phyloP scores from a whole-genome alignment of 2,329 filamentous ascomycete species.

The Aspergillus flavus region DNA sequence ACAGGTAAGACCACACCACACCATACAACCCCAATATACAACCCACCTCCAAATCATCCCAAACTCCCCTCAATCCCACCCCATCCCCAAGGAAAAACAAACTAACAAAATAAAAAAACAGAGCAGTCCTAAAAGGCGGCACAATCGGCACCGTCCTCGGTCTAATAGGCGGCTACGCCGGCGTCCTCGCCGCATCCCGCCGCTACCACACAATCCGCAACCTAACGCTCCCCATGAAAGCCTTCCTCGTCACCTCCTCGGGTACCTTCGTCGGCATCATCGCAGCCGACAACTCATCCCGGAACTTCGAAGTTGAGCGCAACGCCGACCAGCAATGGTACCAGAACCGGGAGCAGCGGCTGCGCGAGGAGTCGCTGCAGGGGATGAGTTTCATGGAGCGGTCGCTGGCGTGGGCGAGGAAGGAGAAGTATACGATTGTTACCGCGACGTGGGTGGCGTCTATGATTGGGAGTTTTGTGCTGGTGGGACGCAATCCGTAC shows the following conservation, averaged over 20 bases:
- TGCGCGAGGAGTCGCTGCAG: constrained; percentile 55
- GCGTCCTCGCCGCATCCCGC: constrained; percentile 67
- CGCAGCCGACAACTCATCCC: constrained; percentile 74
- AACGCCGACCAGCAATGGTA: constrained; percentile 70
- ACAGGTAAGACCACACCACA: constrained; percentile 55
- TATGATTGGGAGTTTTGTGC: constrained; percentile 72
- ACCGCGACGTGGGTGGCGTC: constrained; percentile 78
- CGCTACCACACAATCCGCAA: constrained; percentile 77
- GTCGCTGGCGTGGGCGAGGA: constrained; percentile 71
- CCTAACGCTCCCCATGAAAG: constrained; percentile 85
- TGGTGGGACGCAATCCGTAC: constrained; percentile 78
- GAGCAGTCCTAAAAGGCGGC: constrained; percentile 77
- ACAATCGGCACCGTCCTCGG: constrained; percentile 71
- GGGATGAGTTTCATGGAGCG: constrained; percentile 62
- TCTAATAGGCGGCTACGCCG: constrained; percentile 65
- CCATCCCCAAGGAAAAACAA: too few relatives aligned
- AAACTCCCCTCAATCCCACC: not conserved
- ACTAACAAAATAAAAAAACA: constrained; percentile 31
- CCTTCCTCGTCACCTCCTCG: constrained; percentile 82
- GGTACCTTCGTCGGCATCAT: constrained; percentile 88
- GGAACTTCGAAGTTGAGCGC: constrained; percentile 68
- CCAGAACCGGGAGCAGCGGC: constrained; percentile 62
- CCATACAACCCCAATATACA: constrained; percentile 6
- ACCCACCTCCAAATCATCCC: not conserved
- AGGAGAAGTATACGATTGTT: constrained; percentile 86